These are phyloP conservation scores for Penicillium soppii DNA, from an alignment of 495 filamentous ascomycete genomes.

Conservation along the genomic window DNA sequence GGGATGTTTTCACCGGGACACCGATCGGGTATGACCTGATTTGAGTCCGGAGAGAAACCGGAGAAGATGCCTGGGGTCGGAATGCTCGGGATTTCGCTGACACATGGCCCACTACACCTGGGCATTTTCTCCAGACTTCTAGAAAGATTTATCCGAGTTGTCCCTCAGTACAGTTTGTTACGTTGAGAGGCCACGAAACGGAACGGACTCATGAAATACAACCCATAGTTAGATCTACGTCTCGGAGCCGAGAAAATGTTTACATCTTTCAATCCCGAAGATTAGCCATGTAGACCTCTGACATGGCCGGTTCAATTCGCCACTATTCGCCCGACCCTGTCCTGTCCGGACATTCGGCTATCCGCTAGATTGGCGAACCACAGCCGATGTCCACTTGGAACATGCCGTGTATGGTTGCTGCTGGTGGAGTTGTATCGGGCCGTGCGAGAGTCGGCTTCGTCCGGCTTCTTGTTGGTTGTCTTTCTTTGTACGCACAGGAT, in stretches of 20 bases:
- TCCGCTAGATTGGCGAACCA: conserved; percentile 25
- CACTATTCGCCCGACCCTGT: conserved; percentile 15
- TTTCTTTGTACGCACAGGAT: conserved; percentile 5
- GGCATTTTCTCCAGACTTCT: conserved; percentile 5
- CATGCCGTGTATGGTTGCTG: conserved; percentile 17
- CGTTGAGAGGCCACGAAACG: too few relatives aligned
- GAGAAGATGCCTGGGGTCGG: conserved; percentile 21
- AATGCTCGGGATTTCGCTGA: conserved; percentile 7
- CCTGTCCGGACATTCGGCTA: conserved; percentile 15
- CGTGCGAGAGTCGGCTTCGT: conserved; percentile 17
- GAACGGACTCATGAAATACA: too few relatives aligned
- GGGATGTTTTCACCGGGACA: conserved; percentile 21
- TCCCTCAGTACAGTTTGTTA: not conserved
- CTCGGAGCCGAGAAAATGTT: too few relatives aligned
- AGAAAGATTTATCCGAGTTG: not conserved
- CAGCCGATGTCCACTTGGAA: conserved; percentile 17
- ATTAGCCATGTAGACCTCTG: conserved; percentile 8
- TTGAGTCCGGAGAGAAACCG: conserved; percentile 11
- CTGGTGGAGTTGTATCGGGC: conserved; percentile 12
- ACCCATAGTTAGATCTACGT: too few relatives aligned
- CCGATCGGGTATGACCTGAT: conserved; percentile 15
- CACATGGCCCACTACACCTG: conserved; percentile 14
- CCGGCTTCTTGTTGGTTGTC: conserved; percentile 11
- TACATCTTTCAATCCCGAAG: conserved; percentile 20
- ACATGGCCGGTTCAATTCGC: conserved; percentile 9